These are phyloP conservation scores for Spinacia oleracea DNA, from an alignment of 179 eudicot genomes.

Conservation along the genomic window DNA sequence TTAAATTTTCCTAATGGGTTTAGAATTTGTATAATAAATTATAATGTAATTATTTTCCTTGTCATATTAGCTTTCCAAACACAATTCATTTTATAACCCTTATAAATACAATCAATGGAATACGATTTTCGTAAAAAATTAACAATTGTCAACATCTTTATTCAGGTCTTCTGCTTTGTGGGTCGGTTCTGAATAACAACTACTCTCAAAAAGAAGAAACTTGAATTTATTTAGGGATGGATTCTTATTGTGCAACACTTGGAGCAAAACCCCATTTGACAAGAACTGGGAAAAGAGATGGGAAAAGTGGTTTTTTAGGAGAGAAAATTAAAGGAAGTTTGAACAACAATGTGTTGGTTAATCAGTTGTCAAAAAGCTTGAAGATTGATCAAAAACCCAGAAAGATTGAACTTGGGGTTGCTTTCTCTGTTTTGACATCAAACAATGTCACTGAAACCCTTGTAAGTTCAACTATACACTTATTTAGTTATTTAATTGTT, in stretches of 20 bases:
- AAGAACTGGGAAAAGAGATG: constrained; percentile 30
- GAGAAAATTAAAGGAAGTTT: constrained; percentile 56
- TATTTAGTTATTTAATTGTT: not conserved
- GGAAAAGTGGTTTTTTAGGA: constrained; percentile 58
- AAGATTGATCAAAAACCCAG: constrained; percentile 37
- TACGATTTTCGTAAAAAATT: too few species aligned
- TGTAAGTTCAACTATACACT: constrained; percentile 43
- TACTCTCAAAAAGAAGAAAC: not conserved
- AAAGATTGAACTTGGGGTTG: constrained; percentile 57
- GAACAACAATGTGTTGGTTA: constrained; percentile 39
- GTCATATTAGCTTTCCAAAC: too few species aligned
- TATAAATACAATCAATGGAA: too few species aligned
- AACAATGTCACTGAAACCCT: constrained; percentile 54
- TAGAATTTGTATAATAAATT: too few species aligned
- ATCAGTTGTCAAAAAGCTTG: constrained; percentile 42
- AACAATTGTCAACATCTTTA: constrained; percentile 2
- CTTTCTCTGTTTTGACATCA: constrained; percentile 66
- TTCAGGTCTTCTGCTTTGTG: constrained; percentile 24
- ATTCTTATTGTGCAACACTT: constrained; percentile 57
- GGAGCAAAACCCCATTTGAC: constrained; percentile 45
- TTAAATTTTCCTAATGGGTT: too few species aligned
- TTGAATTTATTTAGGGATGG: constrained; percentile 39
- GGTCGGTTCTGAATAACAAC: constrained; percentile 16
- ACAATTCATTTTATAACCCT: too few species aligned
- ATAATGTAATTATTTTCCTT: too few species aligned